These are phyloP conservation scores for Xylaria intraflava DNA, from an alignment of 495 filamentous ascomycete species.

Conservation along the genomic window DNA sequence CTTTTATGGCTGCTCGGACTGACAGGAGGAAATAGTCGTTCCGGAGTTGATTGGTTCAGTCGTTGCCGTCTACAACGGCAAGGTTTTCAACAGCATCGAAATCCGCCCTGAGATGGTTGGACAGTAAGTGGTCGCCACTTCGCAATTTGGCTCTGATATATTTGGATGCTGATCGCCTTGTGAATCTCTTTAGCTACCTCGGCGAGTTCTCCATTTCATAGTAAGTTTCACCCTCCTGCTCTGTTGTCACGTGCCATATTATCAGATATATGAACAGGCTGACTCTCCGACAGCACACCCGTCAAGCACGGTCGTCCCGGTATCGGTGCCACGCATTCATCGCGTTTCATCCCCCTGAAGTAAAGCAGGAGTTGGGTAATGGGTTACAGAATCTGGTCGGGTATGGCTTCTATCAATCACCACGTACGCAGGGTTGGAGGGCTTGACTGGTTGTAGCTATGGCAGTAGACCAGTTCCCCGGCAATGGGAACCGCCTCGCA, in stretches of 20 bases:
- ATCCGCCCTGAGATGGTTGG: constrained; percentile 99
- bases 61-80: constrained; percentile 98
- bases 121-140: constrained; percentile 36
- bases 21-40: constrained; percentile 47
- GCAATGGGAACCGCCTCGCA: constrained; percentile 7
- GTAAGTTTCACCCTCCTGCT: constrained; percentile 51
- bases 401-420: constrained; percentile 6
- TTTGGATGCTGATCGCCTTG: background rate
- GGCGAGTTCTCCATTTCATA: constrained; percentile 99
- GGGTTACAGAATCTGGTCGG: constrained; percentile 6
- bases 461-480: constrained; percentile 9
- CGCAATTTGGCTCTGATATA: background rate
- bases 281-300: constrained; percentile 68
- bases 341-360: constrained; percentile 99
- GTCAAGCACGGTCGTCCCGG: constrained; percentile 99
- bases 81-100: constrained; percentile 99
- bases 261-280: background rate
- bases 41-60: constrained; percentile 99
- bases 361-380: constrained; percentile 48
- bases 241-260: background rate
- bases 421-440: background rate
- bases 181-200: constrained; percentile 58
- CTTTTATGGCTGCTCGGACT: background rate
- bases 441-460: constrained; percentile 9
- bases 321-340: constrained; percentile 99